phyloP scores from a whole-genome alignment of 495 filamentous ascomycete species.

The Neurospora sp. region DNA sequence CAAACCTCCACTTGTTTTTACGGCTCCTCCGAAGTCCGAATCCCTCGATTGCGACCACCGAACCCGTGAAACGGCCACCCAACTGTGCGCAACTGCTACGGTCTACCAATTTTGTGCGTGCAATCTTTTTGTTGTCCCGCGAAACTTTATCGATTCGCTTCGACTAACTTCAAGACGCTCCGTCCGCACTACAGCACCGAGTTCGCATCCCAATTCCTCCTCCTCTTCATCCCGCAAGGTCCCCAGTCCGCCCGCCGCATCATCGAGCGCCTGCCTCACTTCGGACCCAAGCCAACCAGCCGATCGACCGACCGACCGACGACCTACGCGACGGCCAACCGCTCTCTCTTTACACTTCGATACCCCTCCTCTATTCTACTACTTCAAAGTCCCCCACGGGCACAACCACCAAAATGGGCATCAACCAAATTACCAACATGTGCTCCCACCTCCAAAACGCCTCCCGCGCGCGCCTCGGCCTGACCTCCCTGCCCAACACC shows the following conservation, averaged over 20 bases:
- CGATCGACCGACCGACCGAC: too few species aligned
- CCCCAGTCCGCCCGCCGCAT: not conserved
- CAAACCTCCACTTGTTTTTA: not conserved
- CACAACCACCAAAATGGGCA: constrained; percentile 57
- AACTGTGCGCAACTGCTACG: not conserved
- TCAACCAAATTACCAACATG: constrained; percentile 67
- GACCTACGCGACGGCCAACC: not conserved
- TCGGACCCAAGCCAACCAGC: too few species aligned
- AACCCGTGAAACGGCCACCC: not conserved
- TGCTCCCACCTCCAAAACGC: constrained; percentile 95
- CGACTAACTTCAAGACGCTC: not conserved
- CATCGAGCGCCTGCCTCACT: too few species aligned
- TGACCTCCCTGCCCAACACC: constrained; percentile 76
- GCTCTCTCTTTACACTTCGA: not conserved
- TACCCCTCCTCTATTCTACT: not conserved
- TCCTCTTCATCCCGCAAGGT: not conserved
- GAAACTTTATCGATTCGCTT: not conserved
- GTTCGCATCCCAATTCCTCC: not conserved
- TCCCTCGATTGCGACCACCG: not conserved
- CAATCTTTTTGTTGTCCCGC: not conserved
- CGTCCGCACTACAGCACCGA: not conserved
- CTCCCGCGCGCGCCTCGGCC: constrained; percentile 69
- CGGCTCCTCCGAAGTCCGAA: not conserved
- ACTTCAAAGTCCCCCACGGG: not conserved
- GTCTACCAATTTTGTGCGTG: not conserved